Percentiles rank a stretch among this genome's conserved stretches.
Conservation (phyloP, 305 asterid species). For the Solanum hybrid region DNA sequence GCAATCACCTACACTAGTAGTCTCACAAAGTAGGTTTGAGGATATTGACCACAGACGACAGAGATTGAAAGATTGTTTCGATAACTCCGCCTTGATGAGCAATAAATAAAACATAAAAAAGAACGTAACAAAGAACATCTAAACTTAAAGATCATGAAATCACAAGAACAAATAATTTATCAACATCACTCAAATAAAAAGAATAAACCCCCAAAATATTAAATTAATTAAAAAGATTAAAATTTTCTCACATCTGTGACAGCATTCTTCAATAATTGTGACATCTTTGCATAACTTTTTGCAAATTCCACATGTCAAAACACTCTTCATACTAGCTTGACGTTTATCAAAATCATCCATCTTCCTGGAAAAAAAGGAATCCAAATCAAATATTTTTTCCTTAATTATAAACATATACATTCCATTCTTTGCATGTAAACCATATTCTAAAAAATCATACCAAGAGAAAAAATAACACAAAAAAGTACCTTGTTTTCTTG, state of each 20-base stretch:
- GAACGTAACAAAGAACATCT: not conserved
- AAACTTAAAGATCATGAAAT: not conserved
- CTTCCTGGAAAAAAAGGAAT: not conserved
- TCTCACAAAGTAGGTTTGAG: not conserved
- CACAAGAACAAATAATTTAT: not conserved
- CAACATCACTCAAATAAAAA: not conserved
- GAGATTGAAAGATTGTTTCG: not conserved
- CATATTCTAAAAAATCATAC: not conserved
- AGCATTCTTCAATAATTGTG: conserved; percentile 14
- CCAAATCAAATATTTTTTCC: not conserved
- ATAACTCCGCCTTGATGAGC: not conserved
- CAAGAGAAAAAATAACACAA: not conserved
- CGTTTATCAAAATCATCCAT: not conserved
- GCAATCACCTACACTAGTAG: not conserved
- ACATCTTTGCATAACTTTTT: not conserved
- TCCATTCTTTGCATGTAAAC: not conserved
- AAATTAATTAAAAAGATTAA: too few species aligned
- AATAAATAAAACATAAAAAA: not conserved
- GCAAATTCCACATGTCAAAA: conserved; percentile 14
- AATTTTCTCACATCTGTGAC: conserved; percentile 6
- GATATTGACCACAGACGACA: not conserved
- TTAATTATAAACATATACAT: not conserved
- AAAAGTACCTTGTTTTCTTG: not conserved
- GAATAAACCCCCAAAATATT: not conserved
- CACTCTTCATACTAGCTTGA: not conserved